phyloP scores from a whole-genome alignment of 495 filamentous ascomycete species.

The Cetradonia linearis region DNA sequence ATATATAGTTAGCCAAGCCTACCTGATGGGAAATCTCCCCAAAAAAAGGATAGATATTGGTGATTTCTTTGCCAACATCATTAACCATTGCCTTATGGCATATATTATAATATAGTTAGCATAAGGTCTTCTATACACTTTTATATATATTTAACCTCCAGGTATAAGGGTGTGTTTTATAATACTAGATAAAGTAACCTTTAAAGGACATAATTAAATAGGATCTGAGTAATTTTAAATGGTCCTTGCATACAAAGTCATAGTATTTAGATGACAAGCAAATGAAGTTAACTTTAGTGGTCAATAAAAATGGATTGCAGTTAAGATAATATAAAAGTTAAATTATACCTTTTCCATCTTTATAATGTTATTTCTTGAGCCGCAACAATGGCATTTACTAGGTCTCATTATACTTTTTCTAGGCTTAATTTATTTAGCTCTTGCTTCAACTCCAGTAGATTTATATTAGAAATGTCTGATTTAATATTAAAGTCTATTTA shows the following conservation, averaged over 20 bases:
- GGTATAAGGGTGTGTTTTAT: slow-evolving; percentile 7
- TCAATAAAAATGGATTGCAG: slow-evolving; percentile 4
- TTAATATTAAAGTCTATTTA: slow-evolving; percentile 16
- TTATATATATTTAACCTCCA: slow-evolving; percentile 4
- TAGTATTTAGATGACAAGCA: slow-evolving; percentile 2
- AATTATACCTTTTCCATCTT: slow-evolving; percentile 2
- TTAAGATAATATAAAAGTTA: slow-evolving; percentile 1
- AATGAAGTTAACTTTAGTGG: not conserved
- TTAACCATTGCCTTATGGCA: slow-evolving; percentile 6
- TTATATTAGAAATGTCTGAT: slow-evolving; percentile 6
- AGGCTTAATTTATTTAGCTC: slow-evolving; percentile 16
- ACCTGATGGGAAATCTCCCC: not conserved
- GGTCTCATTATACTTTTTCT: slow-evolving; percentile 1
- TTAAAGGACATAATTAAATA: too few species aligned
- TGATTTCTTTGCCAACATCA: slow-evolving; percentile 7
- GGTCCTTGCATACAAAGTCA: slow-evolving; percentile 6
- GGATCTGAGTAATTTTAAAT: too few species aligned
- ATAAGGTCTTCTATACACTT: slow-evolving; percentile 10
- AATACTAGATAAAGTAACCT: too few species aligned
- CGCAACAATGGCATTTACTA: slow-evolving; percentile 14
- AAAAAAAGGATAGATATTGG: slow-evolving; percentile 9
- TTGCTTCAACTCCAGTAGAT: slow-evolving; percentile 15
- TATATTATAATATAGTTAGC: slow-evolving; percentile 8
- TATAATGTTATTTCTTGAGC: not conserved
- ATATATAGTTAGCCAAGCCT: slow-evolving; percentile 12